Conservation (phyloP, 2,329 filamentous ascomycete species). For the Claviceps sorghi region DNA sequence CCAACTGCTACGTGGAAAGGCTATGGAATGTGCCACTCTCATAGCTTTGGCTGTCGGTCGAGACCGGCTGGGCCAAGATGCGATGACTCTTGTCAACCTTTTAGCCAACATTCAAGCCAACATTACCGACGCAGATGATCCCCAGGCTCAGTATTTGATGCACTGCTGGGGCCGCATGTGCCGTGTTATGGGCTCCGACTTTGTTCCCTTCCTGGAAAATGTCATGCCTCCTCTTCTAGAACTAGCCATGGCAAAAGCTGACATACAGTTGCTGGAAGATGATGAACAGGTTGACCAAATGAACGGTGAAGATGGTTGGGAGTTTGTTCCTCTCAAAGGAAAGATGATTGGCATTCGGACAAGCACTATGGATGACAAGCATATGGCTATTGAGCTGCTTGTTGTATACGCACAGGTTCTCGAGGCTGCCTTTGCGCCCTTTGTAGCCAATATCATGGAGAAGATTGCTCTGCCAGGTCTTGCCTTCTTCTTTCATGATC, state of each 20-base stretch:
- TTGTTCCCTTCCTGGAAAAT: conserved; percentile 78
- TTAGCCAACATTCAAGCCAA: conserved; percentile 74
- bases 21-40: conserved; percentile 96
- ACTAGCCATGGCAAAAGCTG: conserved; percentile 85
- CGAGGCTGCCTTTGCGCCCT: conserved; percentile 83
- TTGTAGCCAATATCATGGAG: conserved; percentile 86
- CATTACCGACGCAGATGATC: conserved; percentile 84
- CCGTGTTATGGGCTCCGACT: conserved; percentile 77
- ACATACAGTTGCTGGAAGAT: conserved; percentile 90
- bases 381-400: conserved; percentile 97
- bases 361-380: conserved; percentile 92
- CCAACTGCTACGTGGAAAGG: conserved; percentile 80
- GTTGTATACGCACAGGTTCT: conserved; percentile 94
- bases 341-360: conserved; percentile 98
- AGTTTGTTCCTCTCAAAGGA: conserved; percentile 88
- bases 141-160: conserved; percentile 90
- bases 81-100: conserved; percentile 72
- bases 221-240: conserved; percentile 92
- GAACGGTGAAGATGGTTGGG: conserved; percentile 93
- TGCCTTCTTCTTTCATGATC: conserved; percentile 98
- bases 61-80: conserved; percentile 77
- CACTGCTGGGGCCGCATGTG: conserved; percentile 99
- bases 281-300: conserved; percentile 88
- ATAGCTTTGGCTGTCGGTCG: conserved; percentile 93
- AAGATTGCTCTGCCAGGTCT: conserved; percentile 88